Evolutionary conservation across 805 yeast genomes (phyloP).

Genomic region (Candida quercuum): DNA sequence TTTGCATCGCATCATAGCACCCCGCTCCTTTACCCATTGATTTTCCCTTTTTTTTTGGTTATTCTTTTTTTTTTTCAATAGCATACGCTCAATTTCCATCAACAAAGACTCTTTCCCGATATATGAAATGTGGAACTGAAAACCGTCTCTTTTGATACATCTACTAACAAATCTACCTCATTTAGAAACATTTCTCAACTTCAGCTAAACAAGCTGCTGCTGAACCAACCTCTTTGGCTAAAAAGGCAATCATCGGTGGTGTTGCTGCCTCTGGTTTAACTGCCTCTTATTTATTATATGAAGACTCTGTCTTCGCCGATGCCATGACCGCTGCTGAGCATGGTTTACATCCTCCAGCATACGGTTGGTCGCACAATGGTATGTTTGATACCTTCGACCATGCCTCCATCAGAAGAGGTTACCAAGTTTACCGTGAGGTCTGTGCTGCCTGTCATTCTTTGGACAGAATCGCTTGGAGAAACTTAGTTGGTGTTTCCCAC

Average conservation of each 20-base stretch:
- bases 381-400: constrained; percentile 90
- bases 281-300: constrained; percentile 76
- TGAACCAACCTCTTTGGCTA: constrained; percentile 28
- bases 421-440: constrained; percentile 97
- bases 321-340: constrained; percentile 99
- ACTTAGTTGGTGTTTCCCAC: constrained; percentile 94
- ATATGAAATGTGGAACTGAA: too few relatives aligned
- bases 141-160: neutral
- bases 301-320: constrained; percentile 79
- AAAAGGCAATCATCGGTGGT: constrained; percentile 52
- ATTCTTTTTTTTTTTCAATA: neutral
- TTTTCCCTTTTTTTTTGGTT: neutral
- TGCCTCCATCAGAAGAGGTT: constrained; percentile 96
- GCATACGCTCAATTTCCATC: too few relatives aligned
- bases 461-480: constrained; percentile 98
- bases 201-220: constrained; percentile 32
- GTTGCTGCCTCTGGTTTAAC: constrained; percentile 74
- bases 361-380: constrained; percentile 91
- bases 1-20: too few relatives aligned
- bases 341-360: constrained; percentile 94
- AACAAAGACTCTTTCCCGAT: too few relatives aligned
- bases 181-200: constrained; percentile 27
- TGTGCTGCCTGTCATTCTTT: constrained; percentile 99
- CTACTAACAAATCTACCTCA: constrained; percentile 9
- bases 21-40: too few relatives aligned